phyloP scores from a whole-genome alignment of 371 early-diverging fungal species.

The Mucor ambiguus region DNA sequence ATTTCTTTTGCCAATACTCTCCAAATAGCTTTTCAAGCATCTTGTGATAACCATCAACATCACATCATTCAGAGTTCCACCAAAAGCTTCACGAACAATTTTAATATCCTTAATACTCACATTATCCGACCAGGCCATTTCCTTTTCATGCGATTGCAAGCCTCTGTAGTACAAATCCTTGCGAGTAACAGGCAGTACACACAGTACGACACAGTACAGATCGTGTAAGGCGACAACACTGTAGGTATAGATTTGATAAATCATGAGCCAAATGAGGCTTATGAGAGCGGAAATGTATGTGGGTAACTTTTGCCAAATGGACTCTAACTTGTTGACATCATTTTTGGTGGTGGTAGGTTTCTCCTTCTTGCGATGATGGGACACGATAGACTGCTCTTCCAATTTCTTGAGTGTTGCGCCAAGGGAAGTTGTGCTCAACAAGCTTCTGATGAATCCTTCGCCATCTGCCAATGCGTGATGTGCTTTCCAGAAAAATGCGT shows the following conservation, averaged over 20 bases:
- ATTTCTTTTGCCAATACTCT: slow-evolving; percentile 17
- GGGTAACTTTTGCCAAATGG: background rate
- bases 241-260: background rate
- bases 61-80: slow-evolving; percentile 41
- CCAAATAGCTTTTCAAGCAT: slow-evolving; percentile 32
- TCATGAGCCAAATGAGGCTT: background rate
- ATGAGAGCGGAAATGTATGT: background rate
- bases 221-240: slow-evolving; percentile 16
- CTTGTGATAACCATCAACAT: slow-evolving; percentile 36
- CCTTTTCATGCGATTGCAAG: slow-evolving; percentile 29
- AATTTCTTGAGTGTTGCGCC: slow-evolving; percentile 10
- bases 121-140: slow-evolving; percentile 42
- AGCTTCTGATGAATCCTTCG: slow-evolving; percentile 28
- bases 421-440: slow-evolving; percentile 30
- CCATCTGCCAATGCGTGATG: slow-evolving; percentile 42
- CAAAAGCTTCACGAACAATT: slow-evolving; percentile 29
- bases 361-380: slow-evolving; percentile 9
- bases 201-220: slow-evolving; percentile 8
- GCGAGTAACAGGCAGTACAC: slow-evolving; percentile 13
- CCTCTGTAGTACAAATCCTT: slow-evolving; percentile 37
- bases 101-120: slow-evolving; percentile 33
- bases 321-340: background rate
- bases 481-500: slow-evolving; percentile 45
- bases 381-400: slow-evolving; percentile 10
- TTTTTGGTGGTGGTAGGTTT: background rate